A percentile compares a stretch with the other conserved stretches of the same genome.
Evolutionary conservation across 441 rosid species (phyloP).

Genomic region (Populus hybrid): DNA sequence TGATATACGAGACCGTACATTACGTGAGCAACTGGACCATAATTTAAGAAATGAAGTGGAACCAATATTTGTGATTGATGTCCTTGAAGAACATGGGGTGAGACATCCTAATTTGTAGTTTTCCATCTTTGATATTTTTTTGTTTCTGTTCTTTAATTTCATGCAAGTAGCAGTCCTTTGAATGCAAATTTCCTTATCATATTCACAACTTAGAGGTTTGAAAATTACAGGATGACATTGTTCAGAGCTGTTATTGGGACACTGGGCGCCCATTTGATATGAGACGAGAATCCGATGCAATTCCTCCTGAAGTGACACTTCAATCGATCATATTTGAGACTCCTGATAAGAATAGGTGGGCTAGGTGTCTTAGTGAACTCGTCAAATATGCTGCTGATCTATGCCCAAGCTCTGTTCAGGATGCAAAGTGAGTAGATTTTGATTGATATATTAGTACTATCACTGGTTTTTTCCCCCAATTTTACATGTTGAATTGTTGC

Average conservation of each 20-base stretch:
- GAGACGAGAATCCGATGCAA: constrained; percentile 83
- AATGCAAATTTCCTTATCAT: constrained; percentile 13
- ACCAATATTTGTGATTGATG: constrained; percentile 92
- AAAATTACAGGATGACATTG: constrained; percentile 87
- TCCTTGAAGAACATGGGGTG: constrained; percentile 98
- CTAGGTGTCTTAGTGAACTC: constrained; percentile 95
- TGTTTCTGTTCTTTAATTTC: constrained; percentile 23
- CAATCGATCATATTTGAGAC: constrained; percentile 96
- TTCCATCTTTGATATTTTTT: not conserved
- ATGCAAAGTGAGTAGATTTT: constrained; percentile 73
- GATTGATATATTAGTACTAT: not conserved
- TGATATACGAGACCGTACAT: constrained; percentile 70
- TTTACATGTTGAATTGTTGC: not conserved
- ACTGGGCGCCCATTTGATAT: constrained; percentile 94
- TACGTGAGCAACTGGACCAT: constrained; percentile 62
- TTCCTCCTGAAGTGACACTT: constrained; percentile 95
- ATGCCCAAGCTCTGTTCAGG: constrained; percentile 94
- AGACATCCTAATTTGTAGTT: constrained; percentile 22
- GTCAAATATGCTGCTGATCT: constrained; percentile 95
- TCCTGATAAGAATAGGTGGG: constrained; percentile 99
- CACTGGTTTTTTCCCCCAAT: constrained; percentile 16
- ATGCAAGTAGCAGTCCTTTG: constrained; percentile 9
- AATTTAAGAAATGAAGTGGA: constrained; percentile 71
- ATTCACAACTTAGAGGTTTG: constrained; percentile 18
- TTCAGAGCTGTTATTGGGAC: constrained; percentile 98